Conservation (phyloP, 306 rosid species). For the Hippophae gyantsensis region DNA sequence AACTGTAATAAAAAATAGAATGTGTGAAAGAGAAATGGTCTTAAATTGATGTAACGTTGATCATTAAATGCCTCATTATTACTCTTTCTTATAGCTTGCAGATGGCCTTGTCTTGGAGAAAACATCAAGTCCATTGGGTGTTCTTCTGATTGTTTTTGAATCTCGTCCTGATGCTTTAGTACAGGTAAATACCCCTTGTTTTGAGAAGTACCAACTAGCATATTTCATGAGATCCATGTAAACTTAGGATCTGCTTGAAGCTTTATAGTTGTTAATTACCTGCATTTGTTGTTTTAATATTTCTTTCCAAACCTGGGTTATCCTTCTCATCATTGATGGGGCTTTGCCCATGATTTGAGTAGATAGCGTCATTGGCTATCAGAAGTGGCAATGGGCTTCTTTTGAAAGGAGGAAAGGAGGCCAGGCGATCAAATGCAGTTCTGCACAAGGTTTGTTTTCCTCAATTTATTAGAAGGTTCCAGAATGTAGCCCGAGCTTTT, state of each 20-base stretch:
- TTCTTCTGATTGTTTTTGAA: constrained; percentile 86
- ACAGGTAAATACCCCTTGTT: constrained; percentile 46
- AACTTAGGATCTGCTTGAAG: not conserved
- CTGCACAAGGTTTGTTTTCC: constrained; percentile 65
- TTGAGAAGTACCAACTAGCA: not conserved
- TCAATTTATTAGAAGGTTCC: constrained; percentile 10
- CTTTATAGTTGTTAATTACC: not conserved
- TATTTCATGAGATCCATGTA: not conserved
- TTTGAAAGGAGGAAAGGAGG: constrained; percentile 98
- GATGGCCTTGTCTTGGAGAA: constrained; percentile 90
- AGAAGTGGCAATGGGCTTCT: constrained; percentile 97
- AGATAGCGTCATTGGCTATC: constrained; percentile 95
- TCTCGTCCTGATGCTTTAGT: constrained; percentile 97
- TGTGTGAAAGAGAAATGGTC: no score
- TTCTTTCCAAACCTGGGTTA: not conserved
- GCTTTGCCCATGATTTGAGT: constrained; percentile 22
- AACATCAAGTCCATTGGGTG: constrained; percentile 91
- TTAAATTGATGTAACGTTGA: not conserved
- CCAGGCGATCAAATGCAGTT: constrained; percentile 82
- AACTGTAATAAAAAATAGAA: no score
- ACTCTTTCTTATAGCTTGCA: constrained; percentile 52
- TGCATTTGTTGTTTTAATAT: not conserved
- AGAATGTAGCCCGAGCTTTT: not conserved
- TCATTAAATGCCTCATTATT: constrained; percentile 21
- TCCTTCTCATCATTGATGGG: constrained; percentile 19